Evolutionary conservation across 495 filamentous ascomycete genomes (phyloP).

Genomic region (Cercophora samala): DNA sequence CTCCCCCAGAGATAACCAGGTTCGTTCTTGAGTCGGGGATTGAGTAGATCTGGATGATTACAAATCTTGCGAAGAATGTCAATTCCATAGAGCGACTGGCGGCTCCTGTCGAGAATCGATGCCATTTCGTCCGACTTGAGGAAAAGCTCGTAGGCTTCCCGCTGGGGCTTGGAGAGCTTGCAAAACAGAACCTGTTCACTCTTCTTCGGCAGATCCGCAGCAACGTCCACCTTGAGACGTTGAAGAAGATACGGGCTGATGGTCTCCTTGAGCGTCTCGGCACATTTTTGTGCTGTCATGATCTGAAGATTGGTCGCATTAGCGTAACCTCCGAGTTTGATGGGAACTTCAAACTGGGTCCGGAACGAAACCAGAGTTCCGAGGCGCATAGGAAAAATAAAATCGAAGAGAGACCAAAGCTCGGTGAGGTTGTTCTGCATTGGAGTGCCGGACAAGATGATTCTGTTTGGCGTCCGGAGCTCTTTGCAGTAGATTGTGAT

Average conservation of each 20-base stretch:
- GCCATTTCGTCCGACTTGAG: conserved; percentile 79
- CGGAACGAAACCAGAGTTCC: conserved; percentile 88
- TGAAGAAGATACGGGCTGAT: conserved; percentile 94
- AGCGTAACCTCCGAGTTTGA: conserved; percentile 85
- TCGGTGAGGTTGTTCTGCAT: conserved; percentile 98
- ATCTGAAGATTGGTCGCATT: conserved; percentile 90
- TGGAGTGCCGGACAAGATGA: conserved; percentile 93
- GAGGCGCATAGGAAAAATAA: conserved; percentile 91
- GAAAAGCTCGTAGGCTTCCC: conserved; percentile 72
- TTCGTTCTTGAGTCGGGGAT: conserved; percentile 58
- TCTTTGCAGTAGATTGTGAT: conserved; percentile 94
- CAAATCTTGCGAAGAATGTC: conserved; percentile 94
- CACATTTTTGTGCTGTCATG: conserved; percentile 85
- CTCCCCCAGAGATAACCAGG: conserved; percentile 68
- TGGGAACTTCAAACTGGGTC: conserved; percentile 86
- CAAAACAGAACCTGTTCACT: conserved; percentile 94
- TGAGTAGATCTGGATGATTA: conserved; percentile 87
- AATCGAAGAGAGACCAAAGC: conserved; percentile 98
- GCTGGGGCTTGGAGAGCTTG: conserved; percentile 75
- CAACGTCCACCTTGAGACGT: conserved; percentile 89
- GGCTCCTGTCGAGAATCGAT: conserved; percentile 66
- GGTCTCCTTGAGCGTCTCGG: conserved; percentile 82
- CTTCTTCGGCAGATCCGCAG: conserved; percentile 88
- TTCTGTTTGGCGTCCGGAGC: conserved; percentile 76
- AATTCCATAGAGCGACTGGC: conserved; percentile 82